These are phyloP conservation scores for Fusarium oligoseptatum DNA, from an alignment of 2,329 filamentous ascomycete genomes.

Conservation along the genomic window DNA sequence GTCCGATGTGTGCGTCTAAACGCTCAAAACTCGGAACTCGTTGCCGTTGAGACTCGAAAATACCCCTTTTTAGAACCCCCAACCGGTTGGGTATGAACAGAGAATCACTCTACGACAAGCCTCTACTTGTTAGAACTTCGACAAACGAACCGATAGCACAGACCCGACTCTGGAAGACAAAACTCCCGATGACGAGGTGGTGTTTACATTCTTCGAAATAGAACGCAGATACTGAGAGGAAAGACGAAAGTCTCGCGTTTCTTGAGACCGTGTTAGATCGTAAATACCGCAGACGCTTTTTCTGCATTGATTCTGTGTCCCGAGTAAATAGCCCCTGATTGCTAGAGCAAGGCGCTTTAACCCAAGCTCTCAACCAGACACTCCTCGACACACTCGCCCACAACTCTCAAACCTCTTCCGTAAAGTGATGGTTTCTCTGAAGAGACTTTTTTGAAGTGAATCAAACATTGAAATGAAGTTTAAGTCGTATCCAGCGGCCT, in stretches of 20 bases:
- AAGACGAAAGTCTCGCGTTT: background rate
- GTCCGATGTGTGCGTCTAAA: constrained; percentile 1
- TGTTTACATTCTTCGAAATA: background rate
- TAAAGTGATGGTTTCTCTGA: background rate
- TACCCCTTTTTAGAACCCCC: background rate
- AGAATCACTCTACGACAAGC: background rate
- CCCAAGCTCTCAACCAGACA: background rate
- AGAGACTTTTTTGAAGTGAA: background rate
- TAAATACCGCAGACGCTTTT: background rate
- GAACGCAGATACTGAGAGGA: background rate
- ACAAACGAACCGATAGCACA: background rate
- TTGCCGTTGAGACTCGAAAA: background rate
- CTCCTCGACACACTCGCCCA: background rate
- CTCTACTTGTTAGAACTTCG: background rate
- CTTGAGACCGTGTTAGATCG: background rate
- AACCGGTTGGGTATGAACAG: background rate
- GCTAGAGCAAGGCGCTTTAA: background rate
- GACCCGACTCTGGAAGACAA: background rate
- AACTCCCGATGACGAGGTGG: background rate
- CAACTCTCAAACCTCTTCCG: background rate
- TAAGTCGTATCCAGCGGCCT: background rate
- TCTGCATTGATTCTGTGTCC: background rate
- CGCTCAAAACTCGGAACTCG: background rate
- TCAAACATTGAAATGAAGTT: background rate
- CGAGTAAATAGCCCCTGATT: background rate